Evolutionary conservation across 2,329 filamentous ascomycete genomes (phyloP).

Genomic region (Aspergillus thermomutatus): DNA sequence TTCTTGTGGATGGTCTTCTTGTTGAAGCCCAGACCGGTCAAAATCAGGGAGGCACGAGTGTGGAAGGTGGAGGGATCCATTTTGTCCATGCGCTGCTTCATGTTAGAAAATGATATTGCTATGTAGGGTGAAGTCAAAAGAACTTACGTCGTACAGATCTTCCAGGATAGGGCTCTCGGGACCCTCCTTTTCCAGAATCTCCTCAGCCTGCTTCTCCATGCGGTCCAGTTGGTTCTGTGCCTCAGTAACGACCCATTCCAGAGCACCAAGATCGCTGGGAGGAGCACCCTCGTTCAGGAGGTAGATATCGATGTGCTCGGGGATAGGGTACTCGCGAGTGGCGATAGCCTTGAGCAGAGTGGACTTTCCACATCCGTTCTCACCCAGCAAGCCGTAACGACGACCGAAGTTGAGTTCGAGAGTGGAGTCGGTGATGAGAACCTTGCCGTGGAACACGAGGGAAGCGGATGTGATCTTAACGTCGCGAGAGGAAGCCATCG

Average conservation of each 20-base stretch:
- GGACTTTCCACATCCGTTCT: conserved; percentile 99
- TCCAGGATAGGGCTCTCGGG: conserved; percentile 87
- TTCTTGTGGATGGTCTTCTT: conserved; percentile 97
- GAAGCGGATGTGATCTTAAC: conserved; percentile 95
- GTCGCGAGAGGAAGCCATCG: conserved; percentile 79
- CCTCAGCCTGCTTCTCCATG: conserved; percentile 83
- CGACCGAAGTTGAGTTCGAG: conserved; percentile 91
- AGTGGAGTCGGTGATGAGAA: conserved; percentile 89
- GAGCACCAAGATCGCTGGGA: conserved; percentile 79
- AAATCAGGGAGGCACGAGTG: conserved; percentile 90
- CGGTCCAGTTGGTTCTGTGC: conserved; percentile 89
- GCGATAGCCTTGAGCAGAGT: conserved; percentile 95
- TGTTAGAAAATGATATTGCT: conserved; percentile 19
- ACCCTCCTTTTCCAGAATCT: conserved; percentile 85
- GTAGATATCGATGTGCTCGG: conserved; percentile 96
- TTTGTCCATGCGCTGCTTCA: conserved; percentile 80
- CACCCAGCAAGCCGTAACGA: conserved; percentile 90
- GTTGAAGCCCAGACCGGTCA: conserved; percentile 99
- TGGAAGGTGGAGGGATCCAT: conserved; percentile 98
- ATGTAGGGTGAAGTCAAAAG: not conserved
- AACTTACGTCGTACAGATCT: conserved; percentile 88
- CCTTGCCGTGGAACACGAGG: conserved; percentile 95
- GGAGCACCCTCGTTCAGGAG: conserved; percentile 96
- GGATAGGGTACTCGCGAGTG: conserved; percentile 90
- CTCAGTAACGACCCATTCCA: conserved; percentile 96